Base-by-base conservation (phyloP, 495 filamentous ascomycete genomes). In the Sordaria brevicollis region DNA sequence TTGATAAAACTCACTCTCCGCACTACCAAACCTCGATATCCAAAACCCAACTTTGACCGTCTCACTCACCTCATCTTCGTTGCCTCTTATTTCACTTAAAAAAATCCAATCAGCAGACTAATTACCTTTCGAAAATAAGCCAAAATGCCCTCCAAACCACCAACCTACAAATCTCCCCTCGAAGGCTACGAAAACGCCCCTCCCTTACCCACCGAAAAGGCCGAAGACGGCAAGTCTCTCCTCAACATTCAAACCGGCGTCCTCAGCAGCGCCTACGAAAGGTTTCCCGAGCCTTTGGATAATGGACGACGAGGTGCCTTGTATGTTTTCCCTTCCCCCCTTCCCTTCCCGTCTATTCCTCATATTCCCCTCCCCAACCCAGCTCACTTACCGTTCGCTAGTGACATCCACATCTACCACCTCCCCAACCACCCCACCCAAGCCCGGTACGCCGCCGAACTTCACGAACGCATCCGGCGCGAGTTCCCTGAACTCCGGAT, bases 401-500 rank as follows among this genome's bases (percentile, higher is more conserved):
- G 85, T 73, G 93, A 96, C 77, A 79, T 93, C 6, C 93, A 96
- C 79, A 89, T 97, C 74, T 96, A 95, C 79, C 89, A 90, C 75
- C 88, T 86, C 72, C 87, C 92, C 80, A 84, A 79, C 65, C 90
- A 91, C 72, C 79, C 83, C 1, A 79, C 82, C 21, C 90, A 96
- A 77, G 73, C 79, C 1, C 79, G 82, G 31, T 93, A 89, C 74
- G 93, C 92, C 1, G 82, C 80, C 17, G 88, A 90, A 29, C 84
- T 97, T 0, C 90, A 89, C 84, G 88, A 94, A 73, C 83, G 93
- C 49, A 92, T 97, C 72, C 81, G 92, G 29, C 85, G 87, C 31
- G 92, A 97, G 81, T 97, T 96, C 76, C 93, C 93, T 17, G 93
- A 97, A 76, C 85, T 97, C 19, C 86, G 92, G 49, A 89, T 96